A percentile compares a stretch with the other conserved stretches of the same genome.
phyloP scores from a whole-genome alignment of 73 alveolate species.

The Paraurostyla sp. region DNA sequence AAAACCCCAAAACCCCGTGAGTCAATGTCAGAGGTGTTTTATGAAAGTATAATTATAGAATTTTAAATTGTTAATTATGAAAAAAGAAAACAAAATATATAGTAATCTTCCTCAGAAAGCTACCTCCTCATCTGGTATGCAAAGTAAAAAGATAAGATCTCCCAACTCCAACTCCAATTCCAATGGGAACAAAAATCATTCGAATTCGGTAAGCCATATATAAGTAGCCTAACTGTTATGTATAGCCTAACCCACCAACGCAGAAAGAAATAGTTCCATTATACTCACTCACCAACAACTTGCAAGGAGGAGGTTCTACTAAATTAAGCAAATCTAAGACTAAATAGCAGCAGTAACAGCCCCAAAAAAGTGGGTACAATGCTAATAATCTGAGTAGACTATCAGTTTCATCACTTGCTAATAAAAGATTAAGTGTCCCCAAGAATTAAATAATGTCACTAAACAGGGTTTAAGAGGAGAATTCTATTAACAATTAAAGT shows the following conservation, averaged over 20 bases:
- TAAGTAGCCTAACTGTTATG: background rate
- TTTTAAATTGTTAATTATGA: constrained; percentile 14
- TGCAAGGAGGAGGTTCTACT: background rate
- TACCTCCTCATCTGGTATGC: background rate
- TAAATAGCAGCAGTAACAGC: background rate
- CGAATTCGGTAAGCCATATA: background rate
- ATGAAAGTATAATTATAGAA: no score
- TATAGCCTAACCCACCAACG: background rate
- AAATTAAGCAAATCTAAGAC: background rate
- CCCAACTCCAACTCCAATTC: background rate
- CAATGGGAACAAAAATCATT: background rate
- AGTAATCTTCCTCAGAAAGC: background rate
- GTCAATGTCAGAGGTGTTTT: no score
- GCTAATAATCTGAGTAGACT: background rate
- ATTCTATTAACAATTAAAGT: background rate
- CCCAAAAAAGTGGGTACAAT: background rate
- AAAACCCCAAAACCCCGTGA: no score
- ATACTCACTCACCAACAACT: background rate
- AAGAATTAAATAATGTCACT: background rate
- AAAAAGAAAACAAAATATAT: background rate
- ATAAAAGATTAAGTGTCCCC: constrained; percentile 11
- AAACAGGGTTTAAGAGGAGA: background rate
- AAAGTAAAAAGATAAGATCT: background rate
- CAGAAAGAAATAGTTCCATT: background rate
- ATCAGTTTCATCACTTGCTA: background rate